These are phyloP conservation scores for Potentilla sterilis DNA, from an alignment of 306 rosid species.

Conservation along the genomic window DNA sequence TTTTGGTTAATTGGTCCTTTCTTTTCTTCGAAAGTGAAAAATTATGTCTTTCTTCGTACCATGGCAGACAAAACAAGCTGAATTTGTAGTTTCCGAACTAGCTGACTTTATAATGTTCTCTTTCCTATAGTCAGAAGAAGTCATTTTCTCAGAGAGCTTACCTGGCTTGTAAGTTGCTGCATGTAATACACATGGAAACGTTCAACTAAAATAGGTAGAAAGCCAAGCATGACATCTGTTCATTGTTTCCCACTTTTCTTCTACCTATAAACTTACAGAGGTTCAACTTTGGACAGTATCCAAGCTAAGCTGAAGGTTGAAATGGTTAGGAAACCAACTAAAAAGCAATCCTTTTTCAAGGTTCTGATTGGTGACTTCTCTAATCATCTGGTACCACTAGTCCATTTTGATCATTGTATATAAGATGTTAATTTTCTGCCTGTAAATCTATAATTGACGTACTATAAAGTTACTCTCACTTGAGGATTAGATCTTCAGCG, in stretches of 20 bases:
- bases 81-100: background rate
- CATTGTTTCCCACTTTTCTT: background rate
- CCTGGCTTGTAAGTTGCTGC: background rate
- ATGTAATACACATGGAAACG: background rate
- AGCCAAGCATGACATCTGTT: background rate
- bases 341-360: conserved; percentile 2
- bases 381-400: conserved; percentile 4
- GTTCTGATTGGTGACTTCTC: conserved; percentile 11
- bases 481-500: background rate
- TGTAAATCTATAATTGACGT: background rate
- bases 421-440: background rate
- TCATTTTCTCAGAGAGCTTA: background rate
- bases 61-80: background rate
- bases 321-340: background rate
- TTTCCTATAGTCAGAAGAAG: background rate
- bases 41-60: too few relatives aligned
- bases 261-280: background rate
- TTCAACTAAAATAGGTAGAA: background rate
- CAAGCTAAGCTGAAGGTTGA: background rate
- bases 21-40: too few relatives aligned
- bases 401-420: background rate
- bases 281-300: background rate
- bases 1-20: too few relatives aligned
- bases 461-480: background rate
- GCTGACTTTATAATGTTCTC: background rate